These are phyloP conservation scores for Fusarium sp. DNA, from an alignment of 2,329 filamentous ascomycete genomes.

Conservation along the genomic window DNA sequence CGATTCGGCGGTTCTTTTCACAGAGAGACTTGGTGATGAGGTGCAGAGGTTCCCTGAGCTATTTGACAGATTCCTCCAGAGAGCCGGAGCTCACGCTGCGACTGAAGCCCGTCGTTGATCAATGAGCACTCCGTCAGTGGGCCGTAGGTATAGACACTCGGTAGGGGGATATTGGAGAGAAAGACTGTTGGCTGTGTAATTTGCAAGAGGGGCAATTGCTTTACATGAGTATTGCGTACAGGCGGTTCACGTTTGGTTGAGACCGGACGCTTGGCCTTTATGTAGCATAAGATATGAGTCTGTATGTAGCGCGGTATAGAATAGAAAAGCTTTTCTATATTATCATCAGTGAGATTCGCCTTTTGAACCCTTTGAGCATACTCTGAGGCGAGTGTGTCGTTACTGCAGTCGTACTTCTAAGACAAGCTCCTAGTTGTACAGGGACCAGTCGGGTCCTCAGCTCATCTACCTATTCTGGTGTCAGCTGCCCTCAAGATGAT, in stretches of 20 bases:
- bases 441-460: too few relatives aligned
- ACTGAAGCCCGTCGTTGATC: fast-evolving
- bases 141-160: fast-evolving
- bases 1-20: too few relatives aligned
- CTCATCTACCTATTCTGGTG: too few relatives aligned
- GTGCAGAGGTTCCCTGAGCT: not conserved
- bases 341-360: fast-evolving
- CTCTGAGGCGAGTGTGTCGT: not conserved
- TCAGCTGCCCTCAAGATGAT: not conserved
- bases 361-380: fast-evolving
- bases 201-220: fast-evolving
- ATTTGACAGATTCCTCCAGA: not conserved
- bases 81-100: not conserved
- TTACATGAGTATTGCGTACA: fast-evolving
- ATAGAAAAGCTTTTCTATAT: fast-evolving
- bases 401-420: fast-evolving
- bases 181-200: fast-evolving
- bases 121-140: fast-evolving
- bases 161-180: fast-evolving
- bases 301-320: not conserved
- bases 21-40: fast-evolving
- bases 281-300: not conserved
- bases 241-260: fast-evolving
- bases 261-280: fast-evolving
- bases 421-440: fast-evolving